Base-by-base conservation (phyloP, 2,329 filamentous ascomycete genomes). In the Colletotrichum navitas region DNA sequence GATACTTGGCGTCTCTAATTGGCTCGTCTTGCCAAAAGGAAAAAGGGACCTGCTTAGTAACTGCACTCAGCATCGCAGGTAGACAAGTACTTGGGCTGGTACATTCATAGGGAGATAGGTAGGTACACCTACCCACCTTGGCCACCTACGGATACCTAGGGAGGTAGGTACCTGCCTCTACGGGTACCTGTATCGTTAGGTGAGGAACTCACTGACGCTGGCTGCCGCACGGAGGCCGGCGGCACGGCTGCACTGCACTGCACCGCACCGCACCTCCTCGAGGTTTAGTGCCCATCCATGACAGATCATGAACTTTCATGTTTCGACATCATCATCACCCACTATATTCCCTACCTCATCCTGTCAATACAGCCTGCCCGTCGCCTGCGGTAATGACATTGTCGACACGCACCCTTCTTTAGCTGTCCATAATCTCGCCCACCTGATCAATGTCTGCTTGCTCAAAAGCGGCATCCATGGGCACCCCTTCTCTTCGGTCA, bases 361-460 rank as follows among this genome's bases (percentile, higher is more conserved):
- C 5, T 14, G 34, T 11, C 47, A 0, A 63, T 41, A 36, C 32
- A 54, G 49, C 49, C 18, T 24, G 41, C 34, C 43, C 36, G 65
- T 45, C 52, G 65, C 45, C 59, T 16, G 47, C 65, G 24, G 68
- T 34, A 29, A 60, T 63, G 68, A 39, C 49, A 68, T 68, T 21
- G 34, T 59, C 34, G 34, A 41, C n/a, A 41, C 32, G 21, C 39
- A 32, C 32, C 43, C 47, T 36, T n/a, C 10, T 26, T 10, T 39
- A 26, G 49, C 52, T 41, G 8, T 29, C 34, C n/a, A 12, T 49
- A 54, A 34, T 51, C 65, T 39, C 36, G 36, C 49, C 36, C 47
- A 47, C 39, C 51, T 45, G 29, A 61, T 71, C 55, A 71, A 72
- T 72, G 66, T 72, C 56, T 71, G 66, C 61, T 36, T 51, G 61